Conservation (phyloP, 2,329 filamentous ascomycete genomes). For the Pestalotiopsis sp. region DNA sequence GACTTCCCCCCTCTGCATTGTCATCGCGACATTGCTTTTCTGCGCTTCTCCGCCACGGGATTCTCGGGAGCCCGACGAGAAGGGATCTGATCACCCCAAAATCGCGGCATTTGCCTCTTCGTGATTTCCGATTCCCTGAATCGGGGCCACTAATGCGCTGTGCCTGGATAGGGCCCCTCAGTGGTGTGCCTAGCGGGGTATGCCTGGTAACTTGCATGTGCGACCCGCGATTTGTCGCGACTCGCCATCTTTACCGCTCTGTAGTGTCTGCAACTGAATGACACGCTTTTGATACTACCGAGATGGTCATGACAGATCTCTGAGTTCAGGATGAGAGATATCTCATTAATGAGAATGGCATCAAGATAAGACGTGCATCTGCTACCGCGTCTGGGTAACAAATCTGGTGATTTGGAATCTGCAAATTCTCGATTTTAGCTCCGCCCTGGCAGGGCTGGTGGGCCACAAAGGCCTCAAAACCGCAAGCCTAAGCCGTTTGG, state of each 20-base stretch:
- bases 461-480: not conserved
- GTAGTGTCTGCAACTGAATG: too few relatives aligned
- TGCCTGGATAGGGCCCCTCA: not conserved
- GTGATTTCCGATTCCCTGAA: not conserved
- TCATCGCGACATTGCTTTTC: not conserved
- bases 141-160: not conserved
- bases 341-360: too few relatives aligned
- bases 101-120: not conserved
- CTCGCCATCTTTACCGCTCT: not conserved
- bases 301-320: too few relatives aligned
- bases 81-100: not conserved
- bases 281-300: too few relatives aligned
- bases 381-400: too few relatives aligned
- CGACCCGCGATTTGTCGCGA: not conserved
- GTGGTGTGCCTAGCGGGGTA: not conserved
- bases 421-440: not conserved
- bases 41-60: not conserved
- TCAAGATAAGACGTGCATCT: too few relatives aligned
- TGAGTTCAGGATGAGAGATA: too few relatives aligned
- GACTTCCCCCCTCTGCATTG: not conserved
- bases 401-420: not conserved
- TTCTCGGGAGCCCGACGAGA: not conserved
- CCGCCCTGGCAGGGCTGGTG: not conserved
- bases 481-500: not conserved
- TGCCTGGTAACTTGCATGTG: not conserved